Evolutionary conservation across 345 rosid genomes (phyloP), one percentile per base, ranked within the genome.

Genomic region (Eucalyptus marginata): DNA sequence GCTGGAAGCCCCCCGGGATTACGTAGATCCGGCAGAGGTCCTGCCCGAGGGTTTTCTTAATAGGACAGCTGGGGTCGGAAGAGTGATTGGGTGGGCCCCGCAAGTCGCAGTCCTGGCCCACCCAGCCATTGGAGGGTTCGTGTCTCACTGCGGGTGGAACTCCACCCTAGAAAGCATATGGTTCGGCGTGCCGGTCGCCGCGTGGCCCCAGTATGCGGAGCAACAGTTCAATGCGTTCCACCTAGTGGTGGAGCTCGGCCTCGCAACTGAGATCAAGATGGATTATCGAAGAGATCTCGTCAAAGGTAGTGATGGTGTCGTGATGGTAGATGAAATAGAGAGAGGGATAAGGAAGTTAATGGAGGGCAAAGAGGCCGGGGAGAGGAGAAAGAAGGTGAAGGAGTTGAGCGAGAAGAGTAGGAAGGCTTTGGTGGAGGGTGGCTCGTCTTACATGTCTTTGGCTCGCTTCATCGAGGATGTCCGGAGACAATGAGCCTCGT

Each of bases 121-220:
- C 87, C 49, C 17, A 36, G 81, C 93, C 1, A 80, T 93, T 4
- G 95, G 95, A 24, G 97, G 96, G 16, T 96, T 95, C n/a, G 94
- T 96, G 31, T 90, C 95, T 13, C 95, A 95, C 49, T 93, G 96
- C 22, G 96, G 96, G 10, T 95, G 97, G 97, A 94, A 95, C 86
- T 95, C 98, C 4, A 91, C 50, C 0, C 56, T 95, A 12, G 97
- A 96, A 89, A 91, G 94, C 43, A 52, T 95, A 31, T 92, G 96
- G 94, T 93, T 91, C 13, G 96, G 94, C 4, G 94, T 93, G n/a
- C 97, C 96, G 1, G 89, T 90, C 4, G 92, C 94, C 14, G 87
- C 93, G 1, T 94, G 96, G 96, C 97, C 98, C 31, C 24, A 92
- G 87, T 85, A 92, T 50, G 92, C 92, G 0, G 97, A 96, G 88